Evolutionary conservation across 2,329 filamentous ascomycete species (phyloP), one percentile per base, ranked within the genome.

Genomic region (Fusarium nematophilum): DNA sequence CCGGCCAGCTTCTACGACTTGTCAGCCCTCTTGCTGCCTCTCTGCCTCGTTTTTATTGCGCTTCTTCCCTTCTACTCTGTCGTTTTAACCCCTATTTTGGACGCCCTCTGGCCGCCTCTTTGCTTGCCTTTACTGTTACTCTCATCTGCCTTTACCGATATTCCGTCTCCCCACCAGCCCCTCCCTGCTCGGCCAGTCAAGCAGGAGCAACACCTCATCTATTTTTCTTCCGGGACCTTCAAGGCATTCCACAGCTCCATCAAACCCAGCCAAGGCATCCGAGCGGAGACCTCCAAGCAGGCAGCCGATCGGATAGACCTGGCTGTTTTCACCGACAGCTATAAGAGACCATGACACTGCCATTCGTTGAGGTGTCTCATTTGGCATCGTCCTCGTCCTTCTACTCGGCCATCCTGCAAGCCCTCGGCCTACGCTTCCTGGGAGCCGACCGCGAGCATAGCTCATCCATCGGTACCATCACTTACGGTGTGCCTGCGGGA

Each of bases 381-480:
- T 86, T 96, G 48, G 86, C 92, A 49, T 86, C 88, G 29, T 90
- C 92, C 4, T 87, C 90, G 43, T 95, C 92, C 7, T 96, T 96
- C 79, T 96, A 92, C 76, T 85, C 93, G 17, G 85, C 90, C 59
- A 83, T 92, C 62, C 83, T 92, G 7, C 91, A 94, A 66, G 90
- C 91, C 4, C 82, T 96, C 17, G 90, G 90, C 30, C 87, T 96
- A 59, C 84, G 84, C 57, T 96, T 88, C 52, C 52, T 74, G 37
- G 44, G 51, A 33, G 59, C 60, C 26, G 54, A 58, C 38, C 68
- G 67, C 33, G 68, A 70, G 23, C 61, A 64, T 25, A 48, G 52
- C n/a, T 66, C 74, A 5, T 76, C 75, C 15, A 73, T 83, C 60
- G 67, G 67, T 4, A 70, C 64, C 26, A 57, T 66, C 51, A 75